A percentile compares a stretch with the other conserved stretches of the same genome.
phyloP scores from a whole-genome alignment of 2,329 filamentous ascomycete species.

The Scolecobasidium constrictum region DNA sequence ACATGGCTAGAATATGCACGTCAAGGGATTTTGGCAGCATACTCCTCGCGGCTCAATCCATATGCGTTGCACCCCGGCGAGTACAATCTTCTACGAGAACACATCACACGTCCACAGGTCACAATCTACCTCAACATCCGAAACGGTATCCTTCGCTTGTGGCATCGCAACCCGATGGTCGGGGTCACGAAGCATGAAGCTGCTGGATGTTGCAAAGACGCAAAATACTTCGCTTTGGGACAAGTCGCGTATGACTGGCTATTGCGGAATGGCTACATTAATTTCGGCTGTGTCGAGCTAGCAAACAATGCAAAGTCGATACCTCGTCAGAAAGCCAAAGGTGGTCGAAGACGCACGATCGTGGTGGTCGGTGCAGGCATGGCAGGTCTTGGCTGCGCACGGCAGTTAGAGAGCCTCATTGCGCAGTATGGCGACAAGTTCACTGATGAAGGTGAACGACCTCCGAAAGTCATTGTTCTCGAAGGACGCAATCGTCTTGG shows the following conservation, averaged over 20 bases:
- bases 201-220: conserved; percentile 78
- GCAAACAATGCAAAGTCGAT: conserved; percentile 31
- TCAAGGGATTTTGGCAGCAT: conserved; percentile 81
- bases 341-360: conserved; percentile 56
- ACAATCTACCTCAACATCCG: conserved; percentile 93
- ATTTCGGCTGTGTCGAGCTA: conserved; percentile 84
- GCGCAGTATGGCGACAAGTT: conserved; percentile 65
- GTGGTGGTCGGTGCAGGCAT: conserved; percentile 90
- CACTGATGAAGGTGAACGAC: conserved; percentile 51
- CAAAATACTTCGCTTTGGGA: conserved; percentile 80
- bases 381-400: conserved; percentile 81
- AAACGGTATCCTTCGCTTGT: conserved; percentile 84
- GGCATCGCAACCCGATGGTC: conserved; percentile 77
- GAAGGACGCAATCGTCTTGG: conserved; percentile 83
- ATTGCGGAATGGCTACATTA: conserved; percentile 83
- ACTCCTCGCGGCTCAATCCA: conserved; percentile 79
- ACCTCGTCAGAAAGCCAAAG: conserved; percentile 27
- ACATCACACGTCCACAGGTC: conserved; percentile 80
- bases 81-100: conserved; percentile 65
- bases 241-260: conserved; percentile 90
- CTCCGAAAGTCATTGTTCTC: conserved; percentile 66
- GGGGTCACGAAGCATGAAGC: conserved; percentile 77
- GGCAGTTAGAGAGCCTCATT: conserved; percentile 81
- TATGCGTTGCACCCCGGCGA: conserved; percentile 81
- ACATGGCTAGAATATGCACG: conserved; percentile 70